Base-by-base conservation (phyloP, 139 green algal genomes). In the Micromonas pusilla region DNA sequence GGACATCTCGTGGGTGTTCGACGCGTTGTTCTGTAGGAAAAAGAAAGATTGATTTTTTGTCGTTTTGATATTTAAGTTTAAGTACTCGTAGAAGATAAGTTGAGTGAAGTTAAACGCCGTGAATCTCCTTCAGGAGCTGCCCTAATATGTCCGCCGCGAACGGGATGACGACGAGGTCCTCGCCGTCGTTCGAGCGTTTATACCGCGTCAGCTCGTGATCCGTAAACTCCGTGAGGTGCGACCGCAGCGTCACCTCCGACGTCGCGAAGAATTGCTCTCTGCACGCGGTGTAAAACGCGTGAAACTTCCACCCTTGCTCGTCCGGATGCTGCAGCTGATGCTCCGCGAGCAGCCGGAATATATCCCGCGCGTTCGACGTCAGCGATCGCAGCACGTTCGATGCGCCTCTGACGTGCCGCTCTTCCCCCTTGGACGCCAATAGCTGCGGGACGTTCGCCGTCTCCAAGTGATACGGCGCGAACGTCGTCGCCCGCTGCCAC, bases 211-310 rank as follows among this genome's bases (percentile, higher is more conserved):
- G 76, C 73, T 84, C 73, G 70, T 86, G 82, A 52, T 86, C 82
- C 28, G 25, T 36, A 81, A 97, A 97, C 88, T 98, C 94, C 9
- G 84, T 88, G 5, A 97, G 86, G 79, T 93, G 87, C 0, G 77
- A 73, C 20, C 84, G 84, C 30, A 98, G 85, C 5, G 86, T 84
- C 60, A 82, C 65, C 80, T 97, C 90, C 79, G 84, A 90, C 66
- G 80, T 90, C 0, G 93, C 85, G 34, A 97, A 81, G 68, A 96
- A 97, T n/a, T 87, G 83, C 84, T 97, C 90, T 0, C 90, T 84
- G 80, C 90, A 96, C 75, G 86, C 73, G 19, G 84, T 81, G 83
- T 89, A 91, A 28, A 86, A 78, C 37, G 52, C 34, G 28, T 82
- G 38, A 32, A 89, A 86, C 3, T 66, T 38, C 53, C 87, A 60